Conservation (phyloP, 2,329 filamentous ascomycete genomes). For the Cytospora piceicola region DNA sequence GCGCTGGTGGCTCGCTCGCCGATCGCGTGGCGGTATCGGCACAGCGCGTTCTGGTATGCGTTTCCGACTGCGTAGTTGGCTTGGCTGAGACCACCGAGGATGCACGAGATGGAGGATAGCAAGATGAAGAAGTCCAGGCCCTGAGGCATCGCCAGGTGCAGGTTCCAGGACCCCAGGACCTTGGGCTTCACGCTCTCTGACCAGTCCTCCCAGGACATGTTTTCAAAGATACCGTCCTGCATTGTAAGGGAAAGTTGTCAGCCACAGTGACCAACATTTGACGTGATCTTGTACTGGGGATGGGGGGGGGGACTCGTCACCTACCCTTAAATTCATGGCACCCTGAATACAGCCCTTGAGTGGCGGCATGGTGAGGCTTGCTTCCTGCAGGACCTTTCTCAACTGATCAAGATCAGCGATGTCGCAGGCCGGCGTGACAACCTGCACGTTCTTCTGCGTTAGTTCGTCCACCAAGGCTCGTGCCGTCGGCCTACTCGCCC, state of each 20-base stretch:
- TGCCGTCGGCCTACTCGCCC: conserved; percentile 21
- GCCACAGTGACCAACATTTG: background rate
- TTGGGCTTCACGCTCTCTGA: conserved; percentile 12
- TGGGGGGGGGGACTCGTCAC: background rate
- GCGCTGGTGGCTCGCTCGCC: conserved; percentile 42
- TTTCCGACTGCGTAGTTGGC: conserved; percentile 46
- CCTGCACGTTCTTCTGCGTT: conserved; percentile 28
- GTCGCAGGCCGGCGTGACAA: conserved; percentile 31
- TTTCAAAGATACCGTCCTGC: conserved; percentile 6
- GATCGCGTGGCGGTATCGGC: background rate
- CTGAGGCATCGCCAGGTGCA: conserved; percentile 28
- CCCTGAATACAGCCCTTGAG: conserved; percentile 48
- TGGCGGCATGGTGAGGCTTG: conserved; percentile 35
- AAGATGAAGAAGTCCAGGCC: conserved; percentile 45
- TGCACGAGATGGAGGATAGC: conserved; percentile 43
- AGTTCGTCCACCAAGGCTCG: background rate
- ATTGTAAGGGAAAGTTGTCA: background rate
- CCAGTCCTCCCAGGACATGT: conserved; percentile 19
- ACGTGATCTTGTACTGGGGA: too few species aligned
- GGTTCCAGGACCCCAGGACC: conserved; percentile 28
- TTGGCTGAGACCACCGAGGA: conserved; percentile 42
- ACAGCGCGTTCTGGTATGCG: conserved; percentile 39
- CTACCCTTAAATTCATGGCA: conserved; percentile 44
- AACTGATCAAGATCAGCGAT: conserved; percentile 38
- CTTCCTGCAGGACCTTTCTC: conserved; percentile 22